Evolutionary conservation across 2,329 filamentous ascomycete genomes (phyloP), one percentile per base, ranked within the genome.

Genomic region (Diaporthe humulicola): DNA sequence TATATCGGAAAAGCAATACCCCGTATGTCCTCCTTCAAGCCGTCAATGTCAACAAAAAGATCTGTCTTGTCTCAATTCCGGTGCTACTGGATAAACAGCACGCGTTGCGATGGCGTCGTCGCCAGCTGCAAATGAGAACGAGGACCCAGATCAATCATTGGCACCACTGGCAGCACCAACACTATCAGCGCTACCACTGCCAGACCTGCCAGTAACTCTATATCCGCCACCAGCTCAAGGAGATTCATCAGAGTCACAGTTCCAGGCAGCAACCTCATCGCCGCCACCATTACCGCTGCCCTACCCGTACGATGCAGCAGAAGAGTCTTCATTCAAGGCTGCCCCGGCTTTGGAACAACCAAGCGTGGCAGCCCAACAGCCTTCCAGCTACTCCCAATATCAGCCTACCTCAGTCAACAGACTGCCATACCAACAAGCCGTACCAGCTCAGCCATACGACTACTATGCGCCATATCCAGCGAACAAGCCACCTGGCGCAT

Each of bases 91-190:
- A 54, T 30, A 25, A 54, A 54, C 25, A 54, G 15, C 52, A 54
- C 52, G 25, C 25, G 52, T 54, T 54, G 25, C 52, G 52, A 54
- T 54, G 52, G 52, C 52, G 52, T 54, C 52, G 25, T 54, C 52
- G 25, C 52, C 52, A 19, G 25, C 52, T 54, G 25, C 52, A 54
- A 54, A 25, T 54, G 52, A 54, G 15, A 54, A 54, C 52, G 52
- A 54, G 15, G 52, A 54, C 25, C 25, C 25, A 30, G 30, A 54
- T 54, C 52, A 30, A 30, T 54, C 52, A 54, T 15, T 30, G 25
- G 52, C 52, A 54, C 12, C 52, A n/a, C n/a, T n/a, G n/a, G n/a
- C n/a, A 30, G 52, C 52, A 54, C 52, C 52, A 30, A 54, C 52
- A 54, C 15, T 30, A 54, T 54, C 52, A 54, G 52, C 25, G 25